Conservation (phyloP, 1,284 basidiomycete genomes). For the Trichosporon coremiiforme region DNA sequence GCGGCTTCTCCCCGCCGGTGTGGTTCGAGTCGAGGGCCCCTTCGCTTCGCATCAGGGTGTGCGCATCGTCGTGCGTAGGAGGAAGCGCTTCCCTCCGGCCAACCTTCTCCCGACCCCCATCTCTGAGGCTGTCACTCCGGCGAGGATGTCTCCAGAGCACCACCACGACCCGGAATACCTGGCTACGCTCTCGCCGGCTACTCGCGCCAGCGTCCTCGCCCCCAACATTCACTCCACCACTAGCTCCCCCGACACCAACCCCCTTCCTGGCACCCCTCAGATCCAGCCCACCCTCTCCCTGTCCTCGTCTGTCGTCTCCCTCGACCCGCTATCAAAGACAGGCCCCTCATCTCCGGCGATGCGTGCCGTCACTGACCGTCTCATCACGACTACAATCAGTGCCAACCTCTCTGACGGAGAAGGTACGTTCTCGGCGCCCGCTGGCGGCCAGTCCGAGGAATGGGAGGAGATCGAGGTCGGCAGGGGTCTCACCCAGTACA, state of each 20-base stretch:
- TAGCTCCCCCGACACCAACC: slow-evolving; percentile 26
- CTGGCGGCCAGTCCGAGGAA: slow-evolving; percentile 54
- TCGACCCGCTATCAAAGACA: slow-evolving; percentile 51
- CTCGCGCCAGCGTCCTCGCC: slow-evolving; percentile 24
- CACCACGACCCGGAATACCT: slow-evolving; percentile 21
- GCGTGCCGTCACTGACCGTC: slow-evolving; percentile 37
- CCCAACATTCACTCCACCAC: slow-evolving; percentile 16
- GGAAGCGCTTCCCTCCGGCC: slow-evolving; percentile 36
- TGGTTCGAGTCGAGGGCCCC: slow-evolving; percentile 78
- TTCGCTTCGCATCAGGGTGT: slow-evolving; percentile 96
- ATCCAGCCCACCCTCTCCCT: slow-evolving; percentile 52
- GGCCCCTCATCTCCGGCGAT: slow-evolving; percentile 45
- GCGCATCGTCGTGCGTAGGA: slow-evolving; percentile 68
- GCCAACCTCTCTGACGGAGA: slow-evolving; percentile 18
- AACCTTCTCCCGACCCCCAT: slow-evolving; percentile 46
- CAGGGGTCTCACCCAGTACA: slow-evolving; percentile 92
- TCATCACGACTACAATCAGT: slow-evolving; percentile 21
- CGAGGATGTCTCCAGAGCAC: slow-evolving; percentile 26
- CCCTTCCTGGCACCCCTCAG: slow-evolving; percentile 50
- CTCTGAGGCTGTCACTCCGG: slow-evolving; percentile 31
- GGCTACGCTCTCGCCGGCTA: slow-evolving; percentile 19
- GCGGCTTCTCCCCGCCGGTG: slow-evolving; percentile 84
- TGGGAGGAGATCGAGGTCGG: slow-evolving; percentile 88
- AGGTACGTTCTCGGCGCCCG: not conserved
- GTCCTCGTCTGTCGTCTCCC: slow-evolving; percentile 53